Base-by-base conservation (phyloP, 2,329 filamentous ascomycete genomes). In the Tricladium varicosporioides region DNA sequence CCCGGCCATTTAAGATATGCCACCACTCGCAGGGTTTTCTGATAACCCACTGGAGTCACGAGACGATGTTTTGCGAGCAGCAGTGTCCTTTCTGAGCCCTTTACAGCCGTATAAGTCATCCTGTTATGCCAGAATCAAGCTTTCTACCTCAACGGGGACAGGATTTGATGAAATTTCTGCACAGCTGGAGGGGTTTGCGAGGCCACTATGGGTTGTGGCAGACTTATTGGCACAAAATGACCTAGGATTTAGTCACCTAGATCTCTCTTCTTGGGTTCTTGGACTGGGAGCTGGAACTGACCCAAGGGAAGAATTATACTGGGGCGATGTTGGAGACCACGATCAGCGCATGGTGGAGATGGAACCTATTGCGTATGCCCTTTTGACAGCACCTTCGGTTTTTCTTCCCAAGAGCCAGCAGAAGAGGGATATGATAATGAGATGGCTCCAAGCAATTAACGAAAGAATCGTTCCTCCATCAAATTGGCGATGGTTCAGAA, bases 281-380 rank as follows among this genome's bases (percentile, higher is more conserved):
- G 62, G 62, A 3, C 16, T 64, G 36, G 44, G 9, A 13, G 53
- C 36, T 33, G 72, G 72, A 5, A 71, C 70, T 1, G 63, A 74
- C 49, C 69, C 71, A 47, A 33, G 60, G 0, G 51, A 55, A 14
- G 53, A 33, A 19, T 72, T 74, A 19, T 82, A 79, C 59, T 82
- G 79, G 79, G 79, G 78, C 0, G 65, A 70, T 1, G 72, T 81
- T 1, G 67, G 70, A 0, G 64, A 78, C 4, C 71, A 71, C 16
- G 78, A 82, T 49, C 80, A 82, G 61, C 67, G 78, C 1, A 82
- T 82, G 79, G 80, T 82, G 0, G 80, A 82, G 60, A 74, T 78
- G 43, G 79, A 82, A 61, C 76, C 78, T 22, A 72, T 82, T 2
- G 74, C 77, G 0, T 80, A 76, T 62, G 77, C 78, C 0, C 67